Conservation (phyloP, 2,329 filamentous ascomycete species). For the Peltaster fructicola region DNA sequence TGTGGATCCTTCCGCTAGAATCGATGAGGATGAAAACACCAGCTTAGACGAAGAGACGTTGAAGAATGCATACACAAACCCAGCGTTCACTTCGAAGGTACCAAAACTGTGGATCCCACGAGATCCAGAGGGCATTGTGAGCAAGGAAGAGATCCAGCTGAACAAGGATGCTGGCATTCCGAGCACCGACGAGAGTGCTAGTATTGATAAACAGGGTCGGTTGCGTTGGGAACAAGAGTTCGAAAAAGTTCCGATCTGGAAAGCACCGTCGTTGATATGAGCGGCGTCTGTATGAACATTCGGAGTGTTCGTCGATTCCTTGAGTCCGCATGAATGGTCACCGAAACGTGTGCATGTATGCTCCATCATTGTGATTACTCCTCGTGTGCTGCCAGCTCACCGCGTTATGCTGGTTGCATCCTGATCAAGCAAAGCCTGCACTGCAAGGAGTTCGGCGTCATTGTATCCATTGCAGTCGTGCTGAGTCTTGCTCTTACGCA, state of each 20-base stretch:
- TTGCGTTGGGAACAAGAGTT: slow-evolving; percentile 27
- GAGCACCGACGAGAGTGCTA: slow-evolving; percentile 29
- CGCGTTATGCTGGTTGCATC: slow-evolving; percentile 23
- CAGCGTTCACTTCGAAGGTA: slow-evolving; percentile 24
- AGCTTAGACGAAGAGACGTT: slow-evolving; percentile 13
- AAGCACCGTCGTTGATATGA: slow-evolving; percentile 14
- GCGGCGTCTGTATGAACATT: neutral
- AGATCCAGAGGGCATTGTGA: slow-evolving; percentile 27
- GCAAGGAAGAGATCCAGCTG: slow-evolving; percentile 24
- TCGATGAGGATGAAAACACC: slow-evolving; percentile 6
- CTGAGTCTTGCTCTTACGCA: slow-evolving; percentile 44
- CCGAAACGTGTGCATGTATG: too few species aligned
- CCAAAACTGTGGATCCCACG: slow-evolving; percentile 29
- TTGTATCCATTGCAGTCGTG: slow-evolving; percentile 57
- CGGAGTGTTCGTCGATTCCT: too few species aligned
- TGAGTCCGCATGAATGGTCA: too few species aligned
- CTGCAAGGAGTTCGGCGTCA: slow-evolving; percentile 52
- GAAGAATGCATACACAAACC: slow-evolving; percentile 26
- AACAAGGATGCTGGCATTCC: slow-evolving; percentile 22
- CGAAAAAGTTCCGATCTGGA: slow-evolving; percentile 26
- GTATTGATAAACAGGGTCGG: slow-evolving; percentile 27
- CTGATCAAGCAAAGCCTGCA: slow-evolving; percentile 45
- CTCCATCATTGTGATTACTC: too few species aligned
- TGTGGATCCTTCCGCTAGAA: slow-evolving; percentile 5
- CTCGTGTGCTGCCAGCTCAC: too few species aligned